A percentile compares a stretch with the other conserved stretches of the same genome.
Evolutionary conservation across 768 basidiomycete genomes (phyloP).

Genomic region (Psilocybe cyanescens): DNA sequence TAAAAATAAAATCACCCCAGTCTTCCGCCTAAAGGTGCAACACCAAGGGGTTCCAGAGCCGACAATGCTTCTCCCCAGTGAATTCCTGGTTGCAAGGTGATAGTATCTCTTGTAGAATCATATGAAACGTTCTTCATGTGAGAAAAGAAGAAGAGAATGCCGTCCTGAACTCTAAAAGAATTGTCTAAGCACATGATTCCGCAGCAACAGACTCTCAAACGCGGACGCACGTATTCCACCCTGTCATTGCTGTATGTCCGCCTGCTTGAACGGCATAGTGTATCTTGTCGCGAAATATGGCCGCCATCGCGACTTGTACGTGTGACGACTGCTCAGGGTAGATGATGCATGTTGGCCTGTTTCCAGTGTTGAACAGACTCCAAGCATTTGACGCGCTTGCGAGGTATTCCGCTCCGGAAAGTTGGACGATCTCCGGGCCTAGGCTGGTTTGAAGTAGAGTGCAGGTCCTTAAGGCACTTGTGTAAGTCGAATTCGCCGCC

Average conservation of each 20-base stretch:
- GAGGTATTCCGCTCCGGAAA: constrained; percentile 23
- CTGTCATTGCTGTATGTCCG: constrained; percentile 44
- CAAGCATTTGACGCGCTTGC: constrained; percentile 28
- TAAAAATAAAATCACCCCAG: constrained; percentile 27
- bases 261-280: constrained; percentile 47
- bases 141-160: constrained; percentile 41
- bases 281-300: constrained; percentile 35
- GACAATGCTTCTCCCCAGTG: constrained; percentile 42
- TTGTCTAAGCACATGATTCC: constrained; percentile 11
- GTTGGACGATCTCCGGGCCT: constrained; percentile 27
- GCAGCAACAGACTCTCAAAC: constrained; percentile 2
- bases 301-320: constrained; percentile 41
- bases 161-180: constrained; percentile 35
- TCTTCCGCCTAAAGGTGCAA: constrained; percentile 47
- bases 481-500: constrained; percentile 6
- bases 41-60: constrained; percentile 39
- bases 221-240: constrained; percentile 44
- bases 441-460: constrained; percentile 23
- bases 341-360: constrained; percentile 39
- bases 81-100: constrained; percentile 46
- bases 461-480: constrained; percentile 23
- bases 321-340: constrained; percentile 33
- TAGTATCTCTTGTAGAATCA: constrained; percentile 35
- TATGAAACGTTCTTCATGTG: constrained; percentile 43
- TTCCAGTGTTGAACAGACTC: constrained; percentile 38